Evolutionary conservation across 371 early-diverging fungal genomes (phyloP), one percentile per base, ranked within the genome.

Genomic region (Mucor mucedo): DNA sequence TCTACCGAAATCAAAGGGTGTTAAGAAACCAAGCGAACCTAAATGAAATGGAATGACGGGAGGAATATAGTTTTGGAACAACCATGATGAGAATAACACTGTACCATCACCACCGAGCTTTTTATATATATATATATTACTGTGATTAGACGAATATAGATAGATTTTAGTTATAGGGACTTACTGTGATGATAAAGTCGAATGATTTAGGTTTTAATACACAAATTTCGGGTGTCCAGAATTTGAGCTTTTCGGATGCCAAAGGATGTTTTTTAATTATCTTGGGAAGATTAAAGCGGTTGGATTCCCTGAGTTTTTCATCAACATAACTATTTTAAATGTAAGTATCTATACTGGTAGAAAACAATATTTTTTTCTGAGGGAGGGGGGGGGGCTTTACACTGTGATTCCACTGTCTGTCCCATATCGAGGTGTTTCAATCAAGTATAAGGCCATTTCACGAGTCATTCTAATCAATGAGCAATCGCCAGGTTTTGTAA

Each of bases 1-100:
- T 47, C 85, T 75, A 1, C 72, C 78, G 62, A 92, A 91, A 58
- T 91, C 86, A 73, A 95, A 98, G 1, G 91, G 91, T 0, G 97
- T 97, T 44, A 98, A 74, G 60, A 97, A 97, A 4, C 98, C 97
- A 42, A 97, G 77, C 32, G 95, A 91, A 4, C 95, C 95, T 29
- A 94, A 71, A 65, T 93, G 90, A 76, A 97, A 95, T 2, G 98
- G 93, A 32, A 97, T 86, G 35, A 96, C 86, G 1, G 96, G 94
- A 16, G 98, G 98, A 5, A 94, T 92, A n/a, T 89, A 86, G 16
- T 73, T 79, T 77, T 98, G 96, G 69, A 97, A 98, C 52, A 97
- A 77, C 95, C 95, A 95, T 29, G 93, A 88, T 28, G 95, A 88
- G 69, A 91, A 93, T 14, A 95, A 79, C 21, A 94, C 93, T 7